Evolutionary conservation across 306 rosid genomes (phyloP).

Genomic region (Nissolia schottii): DNA sequence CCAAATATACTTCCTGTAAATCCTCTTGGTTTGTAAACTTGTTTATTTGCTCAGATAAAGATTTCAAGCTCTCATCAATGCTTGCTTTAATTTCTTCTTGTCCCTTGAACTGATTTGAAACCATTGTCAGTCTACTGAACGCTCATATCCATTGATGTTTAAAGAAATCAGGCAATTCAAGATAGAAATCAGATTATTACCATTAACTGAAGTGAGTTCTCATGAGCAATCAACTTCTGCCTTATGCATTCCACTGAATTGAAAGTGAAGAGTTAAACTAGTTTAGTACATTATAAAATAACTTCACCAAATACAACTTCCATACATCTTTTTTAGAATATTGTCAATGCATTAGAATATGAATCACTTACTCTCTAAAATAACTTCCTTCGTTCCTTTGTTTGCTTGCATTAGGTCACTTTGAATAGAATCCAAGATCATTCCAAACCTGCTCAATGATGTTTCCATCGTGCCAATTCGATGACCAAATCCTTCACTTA

Average conservation of each 20-base stretch:
- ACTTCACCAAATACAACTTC: neutral
- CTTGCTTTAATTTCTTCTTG: conserved; percentile 72
- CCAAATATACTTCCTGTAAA: conserved; percentile 54
- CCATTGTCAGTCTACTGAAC: conserved; percentile 22
- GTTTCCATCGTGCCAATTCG: conserved; percentile 85
- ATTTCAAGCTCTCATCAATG: conserved; percentile 63
- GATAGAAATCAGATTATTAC: conserved; percentile 40
- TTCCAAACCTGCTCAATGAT: conserved; percentile 71
- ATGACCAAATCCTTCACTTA: conserved; percentile 77
- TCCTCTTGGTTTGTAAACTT: conserved; percentile 45
- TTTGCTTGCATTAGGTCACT: conserved; percentile 76
- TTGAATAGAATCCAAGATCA: conserved; percentile 92
- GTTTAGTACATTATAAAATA: neutral
- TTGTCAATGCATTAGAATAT: conserved; percentile 15
- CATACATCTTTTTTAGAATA: conserved; percentile 15
- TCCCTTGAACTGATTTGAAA: conserved; percentile 63
- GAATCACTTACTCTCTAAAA: conserved; percentile 66
- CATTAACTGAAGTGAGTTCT: conserved; percentile 60
- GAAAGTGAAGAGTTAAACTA: conserved; percentile 16
- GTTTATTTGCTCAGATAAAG: conserved; percentile 53
- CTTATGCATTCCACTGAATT: conserved; percentile 64
- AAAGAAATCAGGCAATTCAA: conserved; percentile 22
- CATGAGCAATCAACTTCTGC: conserved; percentile 73
- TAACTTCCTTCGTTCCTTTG: conserved; percentile 80
- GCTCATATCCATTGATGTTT: conserved; percentile 14